A percentile compares a stretch with the other conserved stretches of the same genome.
phyloP scores from a whole-genome alignment of 106 monocot genomes.

The Allium fistulosum region DNA sequence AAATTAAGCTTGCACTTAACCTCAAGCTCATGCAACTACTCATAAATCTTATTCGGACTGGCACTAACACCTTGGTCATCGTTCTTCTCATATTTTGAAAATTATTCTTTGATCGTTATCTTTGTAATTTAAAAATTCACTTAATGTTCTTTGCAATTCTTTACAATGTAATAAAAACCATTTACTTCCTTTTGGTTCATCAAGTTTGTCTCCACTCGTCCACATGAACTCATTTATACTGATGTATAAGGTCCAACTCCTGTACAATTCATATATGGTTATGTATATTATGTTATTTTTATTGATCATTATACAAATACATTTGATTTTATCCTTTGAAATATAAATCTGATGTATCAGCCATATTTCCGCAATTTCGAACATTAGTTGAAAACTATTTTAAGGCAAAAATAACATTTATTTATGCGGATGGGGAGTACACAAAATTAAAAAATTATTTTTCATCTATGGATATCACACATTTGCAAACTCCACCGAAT shows the following conservation, averaged over 20 bases:
- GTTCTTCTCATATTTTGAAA: no score
- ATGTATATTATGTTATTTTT: neutral
- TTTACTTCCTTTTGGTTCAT: neutral
- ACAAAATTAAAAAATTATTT: neutral
- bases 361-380: neutral
- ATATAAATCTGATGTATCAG: no score
- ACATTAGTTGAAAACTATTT: conserved; percentile 1
- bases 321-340: neutral
- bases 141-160: neutral
- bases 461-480: neutral
- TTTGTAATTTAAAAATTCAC: no score
- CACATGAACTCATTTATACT: neutral
- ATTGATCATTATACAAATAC: neutral
- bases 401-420: neutral
- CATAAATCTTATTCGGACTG: no score
- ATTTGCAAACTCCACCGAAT: neutral
- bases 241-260: neutral
- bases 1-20: neutral
- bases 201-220: neutral
- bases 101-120: no score
- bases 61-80: no score
- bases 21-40: no score
- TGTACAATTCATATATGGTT: neutral
- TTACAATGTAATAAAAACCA: neutral
- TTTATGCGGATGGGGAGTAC: neutral